Evolutionary conservation across 2,329 filamentous ascomycete species (phyloP), one percentile per base, ranked within the genome.

Genomic region (Calonectria multiphialidica): DNA sequence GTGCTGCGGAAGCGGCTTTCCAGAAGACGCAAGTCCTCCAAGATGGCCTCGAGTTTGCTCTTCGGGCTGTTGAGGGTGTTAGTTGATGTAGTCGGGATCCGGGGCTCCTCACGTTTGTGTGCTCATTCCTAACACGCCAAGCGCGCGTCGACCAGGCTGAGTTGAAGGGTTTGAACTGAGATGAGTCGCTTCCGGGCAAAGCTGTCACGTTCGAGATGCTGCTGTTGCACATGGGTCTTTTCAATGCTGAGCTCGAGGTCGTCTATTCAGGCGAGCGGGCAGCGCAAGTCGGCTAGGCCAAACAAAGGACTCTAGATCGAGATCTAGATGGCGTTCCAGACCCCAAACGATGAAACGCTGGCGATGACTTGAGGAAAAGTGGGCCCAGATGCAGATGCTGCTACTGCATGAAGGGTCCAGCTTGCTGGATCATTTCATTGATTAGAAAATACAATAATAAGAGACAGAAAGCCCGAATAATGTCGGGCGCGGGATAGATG

Each of bases 241-340:
- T 40, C 35, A 25, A 25, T 10, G 2, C 23, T 25, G 35, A 37
- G 53, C 53, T 40, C 35, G 15, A 40, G 21, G 2, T 10, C 2
- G 53, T 12, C 21, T 40, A 37, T 40, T 13, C 13, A 59, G 23
- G 8, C 13, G 33, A 59, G 21, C 33, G 21, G 35, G 37, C 9
- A 25, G 12, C 53, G 8, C 53, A 10, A 40, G 18, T 40, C 33
- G 21, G 53, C 53, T 25, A 23, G 37, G 33, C 53, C 33, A 25
- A 59, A 37, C 2, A 40, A 23, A 18, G 13, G 13, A 37, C 53
- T 59, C 53, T 59, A 59, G 53, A 59, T 59, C 53, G 16, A 12
- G 53, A 59, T 59, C 53, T 59, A 59, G 53, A 59, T 16, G 53
- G 35, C 35, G 53, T 40, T 59, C 53, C 40, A 59, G 53, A 37